A percentile compares a stretch with the other conserved stretches of the same genome.
Evolutionary conservation across 495 filamentous ascomycete genomes (phyloP).

Genomic region (Astrocystis sublimbata): DNA sequence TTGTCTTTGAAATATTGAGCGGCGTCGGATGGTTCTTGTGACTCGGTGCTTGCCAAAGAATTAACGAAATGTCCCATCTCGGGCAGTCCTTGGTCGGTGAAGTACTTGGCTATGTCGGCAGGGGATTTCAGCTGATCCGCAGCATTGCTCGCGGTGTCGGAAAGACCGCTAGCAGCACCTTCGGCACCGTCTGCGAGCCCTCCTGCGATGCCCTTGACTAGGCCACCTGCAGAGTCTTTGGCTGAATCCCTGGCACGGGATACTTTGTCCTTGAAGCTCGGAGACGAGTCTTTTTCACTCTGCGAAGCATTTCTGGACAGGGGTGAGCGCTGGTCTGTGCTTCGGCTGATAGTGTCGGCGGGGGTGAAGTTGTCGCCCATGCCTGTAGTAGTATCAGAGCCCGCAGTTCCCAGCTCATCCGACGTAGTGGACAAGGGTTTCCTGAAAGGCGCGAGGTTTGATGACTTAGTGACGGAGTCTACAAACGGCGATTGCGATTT

Average conservation of each 20-base stretch:
- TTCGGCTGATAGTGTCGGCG: slow-evolving; percentile 27
- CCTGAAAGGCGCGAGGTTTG: slow-evolving; percentile 9
- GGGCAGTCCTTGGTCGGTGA: slow-evolving; percentile 25
- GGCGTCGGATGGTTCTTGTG: not conserved
- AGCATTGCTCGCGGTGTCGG: slow-evolving; percentile 6
- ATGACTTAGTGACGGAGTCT: slow-evolving; percentile 7
- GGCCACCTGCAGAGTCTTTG: not conserved
- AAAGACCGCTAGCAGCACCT: not conserved
- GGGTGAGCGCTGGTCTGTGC: slow-evolving; percentile 16
- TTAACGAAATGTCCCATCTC: slow-evolving; percentile 31
- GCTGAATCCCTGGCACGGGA: not conserved
- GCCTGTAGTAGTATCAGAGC: slow-evolving; percentile 14
- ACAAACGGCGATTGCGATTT: not conserved
- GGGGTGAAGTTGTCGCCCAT: slow-evolving; percentile 24
- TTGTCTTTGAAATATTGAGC: too few species aligned
- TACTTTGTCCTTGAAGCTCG: slow-evolving; percentile 7
- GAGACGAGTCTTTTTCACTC: not conserved
- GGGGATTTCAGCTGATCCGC: slow-evolving; percentile 22
- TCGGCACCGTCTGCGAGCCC: slow-evolving; percentile 13
- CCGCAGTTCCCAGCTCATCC: not conserved
- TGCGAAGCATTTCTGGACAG: slow-evolving; percentile 11
- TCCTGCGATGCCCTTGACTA: slow-evolving; percentile 13
- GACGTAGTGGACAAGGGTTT: not conserved
- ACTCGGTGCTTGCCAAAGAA: slow-evolving; percentile 14
- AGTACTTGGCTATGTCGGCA: slow-evolving; percentile 25